These are phyloP conservation scores for Cyclostephanos invisitatus DNA, from an alignment of 108 stramenopile species.

Conservation along the genomic window DNA sequence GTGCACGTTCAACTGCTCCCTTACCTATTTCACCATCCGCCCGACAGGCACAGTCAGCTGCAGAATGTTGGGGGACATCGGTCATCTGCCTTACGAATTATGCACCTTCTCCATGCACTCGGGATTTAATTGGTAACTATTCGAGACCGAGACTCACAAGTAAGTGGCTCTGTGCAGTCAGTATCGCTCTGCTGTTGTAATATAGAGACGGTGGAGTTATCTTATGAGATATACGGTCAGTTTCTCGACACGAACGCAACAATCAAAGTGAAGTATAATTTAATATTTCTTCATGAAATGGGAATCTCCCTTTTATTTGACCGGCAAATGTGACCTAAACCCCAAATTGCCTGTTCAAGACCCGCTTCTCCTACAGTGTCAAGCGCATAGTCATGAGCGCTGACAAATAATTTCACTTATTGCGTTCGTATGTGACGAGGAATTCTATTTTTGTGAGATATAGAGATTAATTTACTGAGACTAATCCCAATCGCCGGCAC, in stretches of 20 bases:
- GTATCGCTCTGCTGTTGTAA: neutral
- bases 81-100: slow-evolving; percentile 72
- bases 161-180: no score
- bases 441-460: neutral
- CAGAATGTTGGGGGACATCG: slow-evolving; percentile 88
- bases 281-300: no score
- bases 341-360: no score
- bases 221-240: no score
- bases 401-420: no score
- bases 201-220: no score
- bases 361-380: no score
- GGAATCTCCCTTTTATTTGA: no score
- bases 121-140: slow-evolving; percentile 81
- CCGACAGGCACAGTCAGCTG: slow-evolving; percentile 87
- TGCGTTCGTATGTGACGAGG: neutral
- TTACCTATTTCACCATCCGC: slow-evolving; percentile 86
- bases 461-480: neutral
- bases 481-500: slow-evolving; percentile 73
- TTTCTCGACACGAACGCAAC: no score
- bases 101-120: slow-evolving; percentile 75
- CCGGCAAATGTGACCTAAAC: neutral
- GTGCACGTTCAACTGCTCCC: slow-evolving; percentile 87
- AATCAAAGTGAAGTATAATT: no score
- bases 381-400: no score
- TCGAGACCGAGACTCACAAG: no score